Conservation (phyloP, 108 stramenopile species). For the Cyclotella kingstonii region DNA sequence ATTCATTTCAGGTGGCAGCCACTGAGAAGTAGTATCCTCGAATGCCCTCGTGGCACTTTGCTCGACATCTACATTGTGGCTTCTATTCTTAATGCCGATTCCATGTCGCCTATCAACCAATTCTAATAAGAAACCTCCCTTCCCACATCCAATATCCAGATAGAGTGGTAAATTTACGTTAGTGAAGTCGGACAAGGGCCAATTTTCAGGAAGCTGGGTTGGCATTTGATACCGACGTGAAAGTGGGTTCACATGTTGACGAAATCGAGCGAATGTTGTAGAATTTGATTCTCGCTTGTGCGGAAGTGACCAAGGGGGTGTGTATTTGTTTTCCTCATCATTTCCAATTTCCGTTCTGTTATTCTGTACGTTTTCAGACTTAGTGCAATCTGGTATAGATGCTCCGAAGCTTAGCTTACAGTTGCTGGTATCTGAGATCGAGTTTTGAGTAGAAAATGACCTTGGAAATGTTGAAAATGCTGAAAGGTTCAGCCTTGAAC, state of each 20-base stretch:
- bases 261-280: constrained; percentile 52
- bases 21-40: constrained; percentile 13
- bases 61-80: constrained; percentile 18
- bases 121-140: constrained; percentile 83
- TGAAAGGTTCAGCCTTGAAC: too few relatives aligned
- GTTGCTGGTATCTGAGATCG: too few relatives aligned
- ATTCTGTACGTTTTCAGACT: too few relatives aligned
- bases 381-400: too few relatives aligned
- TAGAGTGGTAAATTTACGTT: constrained; percentile 63
- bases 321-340: constrained; percentile 16
- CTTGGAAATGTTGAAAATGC: too few relatives aligned
- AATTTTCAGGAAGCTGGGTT: constrained; percentile 57
- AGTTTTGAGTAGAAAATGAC: too few relatives aligned
- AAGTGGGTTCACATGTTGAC: constrained; percentile 91
- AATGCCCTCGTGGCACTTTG: neutral
- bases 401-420: too few relatives aligned
- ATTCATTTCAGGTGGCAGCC: constrained; percentile 51
- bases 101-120: constrained; percentile 45
- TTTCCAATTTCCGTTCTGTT: neutral
- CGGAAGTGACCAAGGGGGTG: constrained; percentile 38
- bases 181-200: constrained; percentile 61
- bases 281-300: constrained; percentile 13
- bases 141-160: constrained; percentile 87
- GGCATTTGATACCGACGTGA: constrained; percentile 61
- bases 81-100: neutral